These are phyloP conservation scores for Buxus sempervirens DNA, from an alignment of 164 flowering plant genomes.

Conservation along the genomic window DNA sequence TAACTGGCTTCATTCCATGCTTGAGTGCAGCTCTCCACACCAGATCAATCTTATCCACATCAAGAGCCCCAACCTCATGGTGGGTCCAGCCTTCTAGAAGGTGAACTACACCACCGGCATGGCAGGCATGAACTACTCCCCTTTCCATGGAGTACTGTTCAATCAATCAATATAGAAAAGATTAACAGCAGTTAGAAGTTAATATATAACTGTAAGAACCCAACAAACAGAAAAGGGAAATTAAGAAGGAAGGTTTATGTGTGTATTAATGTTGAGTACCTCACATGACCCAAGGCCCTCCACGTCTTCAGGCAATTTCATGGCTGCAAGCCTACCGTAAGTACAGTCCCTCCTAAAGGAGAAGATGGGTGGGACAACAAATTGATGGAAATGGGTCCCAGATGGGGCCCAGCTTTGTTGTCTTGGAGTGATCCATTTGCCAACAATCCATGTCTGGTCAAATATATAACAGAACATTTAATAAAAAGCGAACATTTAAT, in stretches of 20 bases:
- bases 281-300: slow-evolving; percentile 83
- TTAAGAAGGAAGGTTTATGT: background rate
- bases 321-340: slow-evolving; percentile 88
- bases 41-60: slow-evolving; percentile 73
- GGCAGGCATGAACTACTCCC: slow-evolving; percentile 96
- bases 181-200: background rate
- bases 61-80: slow-evolving; percentile 90
- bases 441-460: slow-evolving; percentile 97
- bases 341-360: slow-evolving; percentile 74
- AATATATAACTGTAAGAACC: too few relatives aligned
- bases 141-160: slow-evolving; percentile 79
- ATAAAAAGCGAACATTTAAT: background rate
- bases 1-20: slow-evolving; percentile 70
- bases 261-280: slow-evolving; percentile 41
- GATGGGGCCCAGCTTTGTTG: slow-evolving; percentile 82
- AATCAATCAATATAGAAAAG: background rate
- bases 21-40: slow-evolving; percentile 90
- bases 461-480: too few relatives aligned
- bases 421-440: slow-evolving; percentile 78
- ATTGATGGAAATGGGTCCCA: slow-evolving; percentile 90
- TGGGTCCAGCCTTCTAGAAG: slow-evolving; percentile 80
- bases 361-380: slow-evolving; percentile 84
- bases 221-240: too few relatives aligned
- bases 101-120: slow-evolving; percentile 94
- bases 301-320: slow-evolving; percentile 79